phyloP scores from a whole-genome alignment of 768 basidiomycete species.

The Pleurotus salmoneostramineus region DNA sequence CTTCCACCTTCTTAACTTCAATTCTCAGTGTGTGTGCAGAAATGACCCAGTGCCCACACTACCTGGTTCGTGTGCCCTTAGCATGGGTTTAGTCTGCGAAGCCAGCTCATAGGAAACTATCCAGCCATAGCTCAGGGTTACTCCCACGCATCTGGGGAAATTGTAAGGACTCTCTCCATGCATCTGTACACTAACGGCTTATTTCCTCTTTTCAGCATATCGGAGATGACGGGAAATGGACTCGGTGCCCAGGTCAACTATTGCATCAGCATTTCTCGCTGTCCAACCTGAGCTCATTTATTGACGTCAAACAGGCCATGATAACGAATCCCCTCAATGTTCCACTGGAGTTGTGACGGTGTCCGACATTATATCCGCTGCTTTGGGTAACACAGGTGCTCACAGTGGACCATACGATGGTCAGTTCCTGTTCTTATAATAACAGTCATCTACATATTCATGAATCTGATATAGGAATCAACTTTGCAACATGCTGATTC shows the following conservation, averaged over 20 bases:
- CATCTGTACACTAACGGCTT: neutral
- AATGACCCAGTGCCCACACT: constrained; percentile 37
- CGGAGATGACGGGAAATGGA: neutral
- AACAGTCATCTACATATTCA: neutral
- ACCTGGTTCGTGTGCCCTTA: constrained; percentile 14
- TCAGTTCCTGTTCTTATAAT: neutral
- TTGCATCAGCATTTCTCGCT: neutral
- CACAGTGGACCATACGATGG: neutral
- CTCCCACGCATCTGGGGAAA: constrained; percentile 43
- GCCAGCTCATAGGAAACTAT: neutral
- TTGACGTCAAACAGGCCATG: neutral
- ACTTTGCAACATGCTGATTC: neutral
- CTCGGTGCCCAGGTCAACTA: neutral
- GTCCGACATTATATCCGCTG: neutral
- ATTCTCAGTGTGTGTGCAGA: constrained; percentile 12
- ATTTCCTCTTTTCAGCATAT: neutral
- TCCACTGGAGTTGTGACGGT: neutral
- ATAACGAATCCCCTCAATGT: neutral
- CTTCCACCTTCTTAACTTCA: neutral
- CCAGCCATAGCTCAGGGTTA: constrained; percentile 33
- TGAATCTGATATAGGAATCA: neutral
- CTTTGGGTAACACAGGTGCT: neutral
- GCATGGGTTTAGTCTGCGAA: too few species aligned
- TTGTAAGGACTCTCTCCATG: constrained; percentile 11
- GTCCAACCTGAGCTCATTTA: neutral